These are phyloP conservation scores for Sporothrix pseudoabietina DNA, from an alignment of 2,329 filamentous ascomycete species.

Conservation along the genomic window DNA sequence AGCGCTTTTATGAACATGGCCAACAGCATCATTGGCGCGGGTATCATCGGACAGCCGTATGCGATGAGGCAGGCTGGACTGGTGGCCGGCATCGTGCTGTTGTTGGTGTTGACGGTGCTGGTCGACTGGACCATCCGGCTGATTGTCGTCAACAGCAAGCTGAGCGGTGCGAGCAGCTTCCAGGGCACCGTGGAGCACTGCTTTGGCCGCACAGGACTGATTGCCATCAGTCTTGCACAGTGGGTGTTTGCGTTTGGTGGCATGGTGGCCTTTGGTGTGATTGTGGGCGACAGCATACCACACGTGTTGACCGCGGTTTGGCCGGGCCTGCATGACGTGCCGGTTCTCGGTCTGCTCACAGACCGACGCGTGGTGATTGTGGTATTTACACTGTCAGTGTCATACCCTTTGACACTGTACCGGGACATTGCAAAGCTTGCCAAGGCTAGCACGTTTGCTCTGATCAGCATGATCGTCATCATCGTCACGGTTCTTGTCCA, in stretches of 20 bases:
- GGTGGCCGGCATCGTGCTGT: slow-evolving; percentile 73
- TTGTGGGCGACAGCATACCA: slow-evolving; percentile 94
- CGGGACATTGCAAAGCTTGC: slow-evolving; percentile 97
- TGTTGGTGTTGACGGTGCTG: slow-evolving; percentile 76
- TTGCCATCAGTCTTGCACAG: slow-evolving; percentile 87
- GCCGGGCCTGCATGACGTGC: slow-evolving; percentile 69
- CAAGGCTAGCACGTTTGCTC: slow-evolving; percentile 89
- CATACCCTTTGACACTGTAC: slow-evolving; percentile 89
- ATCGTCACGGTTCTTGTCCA: slow-evolving; percentile 85
- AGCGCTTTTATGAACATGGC: slow-evolving; percentile 99
- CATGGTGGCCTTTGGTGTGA: slow-evolving; percentile 98
- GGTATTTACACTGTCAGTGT: slow-evolving; percentile 82
- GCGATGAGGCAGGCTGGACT: slow-evolving; percentile 93
- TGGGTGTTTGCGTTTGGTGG: slow-evolving; percentile 99
- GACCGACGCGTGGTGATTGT: slow-evolving; percentile 83
- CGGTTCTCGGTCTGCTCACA: slow-evolving; percentile 79
- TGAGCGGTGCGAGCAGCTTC: slow-evolving; percentile 90
- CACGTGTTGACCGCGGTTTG: slow-evolving; percentile 83
- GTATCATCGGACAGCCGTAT: slow-evolving; percentile 85
- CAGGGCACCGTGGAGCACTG: slow-evolving; percentile 95
- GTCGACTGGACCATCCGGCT: slow-evolving; percentile 98
- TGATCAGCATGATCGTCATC: slow-evolving; percentile 92
- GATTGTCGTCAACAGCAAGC: slow-evolving; percentile 96
- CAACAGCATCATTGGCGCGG: slow-evolving; percentile 89
- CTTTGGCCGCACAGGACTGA: slow-evolving; percentile 82